A percentile compares a stretch with the other conserved stretches of the same genome.
Conservation (phyloP, 2,329 filamentous ascomycete genomes). For the Stachybotrys chlorohalonatus region DNA sequence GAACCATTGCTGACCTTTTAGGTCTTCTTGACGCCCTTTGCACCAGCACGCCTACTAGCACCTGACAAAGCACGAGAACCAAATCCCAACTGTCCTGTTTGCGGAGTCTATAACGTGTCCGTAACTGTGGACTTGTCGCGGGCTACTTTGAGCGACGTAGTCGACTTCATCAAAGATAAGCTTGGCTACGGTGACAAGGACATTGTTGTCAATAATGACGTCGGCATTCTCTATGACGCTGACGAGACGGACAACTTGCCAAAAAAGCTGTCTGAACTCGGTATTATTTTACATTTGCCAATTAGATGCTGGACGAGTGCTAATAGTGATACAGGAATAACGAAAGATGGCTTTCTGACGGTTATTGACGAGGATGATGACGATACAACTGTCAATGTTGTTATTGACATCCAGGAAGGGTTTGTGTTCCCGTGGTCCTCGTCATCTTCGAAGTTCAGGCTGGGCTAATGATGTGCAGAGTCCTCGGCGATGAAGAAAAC, state of each 20-base stretch:
- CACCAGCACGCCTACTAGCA: slow-evolving; percentile 46
- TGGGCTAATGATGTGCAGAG: slow-evolving; percentile 26
- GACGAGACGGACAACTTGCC: slow-evolving; percentile 80
- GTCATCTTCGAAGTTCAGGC: neutral
- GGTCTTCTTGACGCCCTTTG: slow-evolving; percentile 72
- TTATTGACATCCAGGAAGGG: slow-evolving; percentile 59
- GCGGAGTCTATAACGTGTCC: slow-evolving; percentile 61
- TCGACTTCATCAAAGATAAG: slow-evolving; percentile 63
- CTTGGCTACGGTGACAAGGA: slow-evolving; percentile 72
- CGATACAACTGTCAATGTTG: slow-evolving; percentile 67
- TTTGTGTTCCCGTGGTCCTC: slow-evolving; percentile 24
- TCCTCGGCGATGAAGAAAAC: slow-evolving; percentile 36
- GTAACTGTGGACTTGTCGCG: slow-evolving; percentile 59
- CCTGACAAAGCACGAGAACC: slow-evolving; percentile 51
- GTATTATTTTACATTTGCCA: slow-evolving; percentile 26
- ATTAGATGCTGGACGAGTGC: neutral
- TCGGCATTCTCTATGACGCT: slow-evolving; percentile 76
- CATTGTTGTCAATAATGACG: slow-evolving; percentile 66
- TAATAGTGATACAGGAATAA: slow-evolving; percentile 44
- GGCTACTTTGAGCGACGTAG: slow-evolving; percentile 70
- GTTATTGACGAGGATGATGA: slow-evolving; percentile 76
- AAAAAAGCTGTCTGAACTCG: slow-evolving; percentile 72
- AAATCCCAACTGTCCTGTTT: slow-evolving; percentile 77
- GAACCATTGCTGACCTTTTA: slow-evolving; percentile 15
- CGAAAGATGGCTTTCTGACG: slow-evolving; percentile 66